Conservation (phyloP, 352 stramenopile species). For the Pythium aristosporum region DNA sequence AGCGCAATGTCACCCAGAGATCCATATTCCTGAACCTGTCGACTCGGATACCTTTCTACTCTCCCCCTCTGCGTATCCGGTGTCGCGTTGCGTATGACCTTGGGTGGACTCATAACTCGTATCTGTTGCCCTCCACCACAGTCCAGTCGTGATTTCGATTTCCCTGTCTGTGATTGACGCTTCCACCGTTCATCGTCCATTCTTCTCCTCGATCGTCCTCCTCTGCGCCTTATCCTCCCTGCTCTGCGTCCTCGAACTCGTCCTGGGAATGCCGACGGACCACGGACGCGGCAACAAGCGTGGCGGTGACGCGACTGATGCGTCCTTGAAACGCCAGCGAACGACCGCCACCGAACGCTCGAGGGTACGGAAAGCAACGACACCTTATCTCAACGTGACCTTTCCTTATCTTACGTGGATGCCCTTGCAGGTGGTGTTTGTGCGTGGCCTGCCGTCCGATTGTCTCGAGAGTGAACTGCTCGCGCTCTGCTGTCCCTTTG, state of each 20-base stretch:
- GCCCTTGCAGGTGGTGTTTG: slow-evolving; percentile 62
- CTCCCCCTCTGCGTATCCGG: neutral
- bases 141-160: neutral
- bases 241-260: neutral
- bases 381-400: neutral
- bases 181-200: neutral
- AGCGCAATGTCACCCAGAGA: neutral
- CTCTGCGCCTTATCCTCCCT: neutral
- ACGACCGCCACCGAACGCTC: neutral
- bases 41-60: neutral
- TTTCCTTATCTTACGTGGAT: neutral
- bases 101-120: neutral
- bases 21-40: neutral
- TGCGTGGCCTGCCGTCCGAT: slow-evolving; percentile 69
- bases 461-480: slow-evolving; percentile 84
- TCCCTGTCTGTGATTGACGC: too few species aligned
- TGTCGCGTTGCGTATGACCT: neutral
- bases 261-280: slow-evolving; percentile 10
- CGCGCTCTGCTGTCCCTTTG: slow-evolving; percentile 77
- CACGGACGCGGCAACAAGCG: slow-evolving; percentile 17
- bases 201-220: neutral
- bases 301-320: neutral
- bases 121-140: neutral
- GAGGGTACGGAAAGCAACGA: slow-evolving; percentile 10
- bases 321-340: slow-evolving; percentile 22